Conservation (phyloP, 1,139 yeast species). For the Suhomyces terraborum region DNA sequence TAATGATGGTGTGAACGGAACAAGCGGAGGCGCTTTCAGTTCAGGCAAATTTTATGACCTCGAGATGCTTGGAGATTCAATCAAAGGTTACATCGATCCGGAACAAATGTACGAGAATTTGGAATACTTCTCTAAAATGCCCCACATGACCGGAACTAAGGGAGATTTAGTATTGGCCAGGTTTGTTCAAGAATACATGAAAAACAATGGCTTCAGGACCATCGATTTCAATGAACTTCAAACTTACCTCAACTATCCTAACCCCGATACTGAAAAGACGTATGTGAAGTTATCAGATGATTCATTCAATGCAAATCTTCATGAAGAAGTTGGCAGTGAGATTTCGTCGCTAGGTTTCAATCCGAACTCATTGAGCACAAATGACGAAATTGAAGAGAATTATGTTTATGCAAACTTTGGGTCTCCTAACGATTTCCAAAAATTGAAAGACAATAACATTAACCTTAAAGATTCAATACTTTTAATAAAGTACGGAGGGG, state of each 20-base stretch:
- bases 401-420: slow-evolving; percentile 68
- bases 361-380: slow-evolving; percentile 58
- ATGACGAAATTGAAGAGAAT: slow-evolving; percentile 52
- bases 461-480: slow-evolving; percentile 50
- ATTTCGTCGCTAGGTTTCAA: slow-evolving; percentile 57
- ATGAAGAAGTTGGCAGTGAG: slow-evolving; percentile 37
- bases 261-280: slow-evolving; percentile 23
- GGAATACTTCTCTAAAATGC: slow-evolving; percentile 78
- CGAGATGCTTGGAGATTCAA: slow-evolving; percentile 48
- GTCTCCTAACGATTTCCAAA: slow-evolving; percentile 54
- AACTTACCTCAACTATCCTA: slow-evolving; percentile 61
- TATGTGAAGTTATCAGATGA: slow-evolving; percentile 39
- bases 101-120: slow-evolving; percentile 66
- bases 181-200: slow-evolving; percentile 61
- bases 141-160: slow-evolving; percentile 84
- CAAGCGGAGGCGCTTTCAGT: slow-evolving; percentile 46
- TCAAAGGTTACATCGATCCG: slow-evolving; percentile 54
- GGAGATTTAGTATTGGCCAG: slow-evolving; percentile 76
- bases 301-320: slow-evolving; percentile 40
- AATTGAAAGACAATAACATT: slow-evolving; percentile 39
- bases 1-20: slow-evolving; percentile 48
- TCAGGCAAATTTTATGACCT: slow-evolving; percentile 68
- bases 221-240: slow-evolving; percentile 53
- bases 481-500: slow-evolving; percentile 62
- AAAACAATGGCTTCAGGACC: slow-evolving; percentile 55